Evolutionary conservation across 1,139 yeast species (phyloP), one percentile per base, ranked within the genome.

Genomic region (Yamadazyma dendronema): DNA sequence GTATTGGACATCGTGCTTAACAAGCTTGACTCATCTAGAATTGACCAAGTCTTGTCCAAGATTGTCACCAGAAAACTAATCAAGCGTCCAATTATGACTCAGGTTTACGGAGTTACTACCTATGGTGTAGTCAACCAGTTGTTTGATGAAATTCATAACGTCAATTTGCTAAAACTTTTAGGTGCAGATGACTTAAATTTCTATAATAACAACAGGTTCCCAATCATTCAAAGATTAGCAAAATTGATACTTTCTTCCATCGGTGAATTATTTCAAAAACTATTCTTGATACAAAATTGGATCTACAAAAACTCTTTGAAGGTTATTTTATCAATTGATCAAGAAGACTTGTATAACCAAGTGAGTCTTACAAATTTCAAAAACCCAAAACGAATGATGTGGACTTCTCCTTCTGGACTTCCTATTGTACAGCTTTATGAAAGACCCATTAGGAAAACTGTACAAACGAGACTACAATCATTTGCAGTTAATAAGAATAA

Each of bases 11-110:
- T 54, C 2, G 69, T 67, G 0, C 36, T 39, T 16, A 15, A 23
- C 1, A 59, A 56, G 30, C 48, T 65, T 1, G 26, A 37, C 0
- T 58, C 51, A 24, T 12, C 37, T 2, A 42, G 33, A 4, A 24
- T 48, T 13, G 60, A 62, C 0, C 16, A 29, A 4, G 25, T 56
- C 12, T 50, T 63, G 1, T 33, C 36, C 7, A 45, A 42, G 1
- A 30, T 68, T 4, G 42, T 68, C 11, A 47, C 53, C 13, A 45
- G 77, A 8, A 67, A 66, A 31, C 47, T 70, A 17, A 56, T 71
- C 25, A 71, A 71, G 44, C 66, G 69, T 36, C 71, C 76, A 2
- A 67, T 70, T 2, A 71, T 71, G 77, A 71, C 77, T 2, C 65
- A 70, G 3, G 77, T 71, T 0, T 71, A 71, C 44, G 77, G 77